Base-by-base conservation (phyloP, 345 rosid genomes). In the Dipteronia dyeriana region DNA sequence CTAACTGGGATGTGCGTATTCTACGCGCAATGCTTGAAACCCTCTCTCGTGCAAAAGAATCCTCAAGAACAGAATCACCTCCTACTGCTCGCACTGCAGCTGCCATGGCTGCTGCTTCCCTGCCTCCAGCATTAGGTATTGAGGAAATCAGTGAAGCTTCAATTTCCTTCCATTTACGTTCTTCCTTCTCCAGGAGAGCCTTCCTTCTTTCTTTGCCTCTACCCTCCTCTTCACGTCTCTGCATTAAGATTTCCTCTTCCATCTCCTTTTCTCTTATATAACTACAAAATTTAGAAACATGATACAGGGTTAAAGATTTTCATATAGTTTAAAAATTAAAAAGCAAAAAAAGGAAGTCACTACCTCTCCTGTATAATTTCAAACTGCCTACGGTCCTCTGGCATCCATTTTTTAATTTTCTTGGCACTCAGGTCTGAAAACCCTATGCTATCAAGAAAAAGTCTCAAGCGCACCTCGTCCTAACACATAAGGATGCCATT, bases 81-180 rank as follows among this genome's bases (percentile, higher is more conserved):
- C 99, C 99, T 31, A 97, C 98, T 25, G 99, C 99, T 79, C 99
- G 97, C 80, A 97, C 98, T 17, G 99, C 99, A 78, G 99, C 97
- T 77, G 99, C 93, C 98, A 97, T 91, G 77, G 99, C 99, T 84
- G 98, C 97, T 51, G 99, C 99, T 91, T 97, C 99, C 84, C 99
- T 91, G 88, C 82, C 88, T 56, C 99, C 97, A 85, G 98, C 97
- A 87, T 97, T 94, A 79, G 98, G 99, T 83, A 97, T 92, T 39
- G 98, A 92, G 73, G 99, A 90, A 85, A 97, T 91, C 73, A 97
- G 92, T 79, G 99, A 97, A 78, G 99, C 99, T 86, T 97, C 99
- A 79, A 97, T 94, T 85, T 97, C 99, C 91, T 97, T 97, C 99
- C 99, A 97, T 76, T 97, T 97, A 47, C 99, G 99, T 80, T 94